These are phyloP conservation scores for Pisolithus sp. DNA, from an alignment of 768 basidiomycete species.

Conservation along the genomic window DNA sequence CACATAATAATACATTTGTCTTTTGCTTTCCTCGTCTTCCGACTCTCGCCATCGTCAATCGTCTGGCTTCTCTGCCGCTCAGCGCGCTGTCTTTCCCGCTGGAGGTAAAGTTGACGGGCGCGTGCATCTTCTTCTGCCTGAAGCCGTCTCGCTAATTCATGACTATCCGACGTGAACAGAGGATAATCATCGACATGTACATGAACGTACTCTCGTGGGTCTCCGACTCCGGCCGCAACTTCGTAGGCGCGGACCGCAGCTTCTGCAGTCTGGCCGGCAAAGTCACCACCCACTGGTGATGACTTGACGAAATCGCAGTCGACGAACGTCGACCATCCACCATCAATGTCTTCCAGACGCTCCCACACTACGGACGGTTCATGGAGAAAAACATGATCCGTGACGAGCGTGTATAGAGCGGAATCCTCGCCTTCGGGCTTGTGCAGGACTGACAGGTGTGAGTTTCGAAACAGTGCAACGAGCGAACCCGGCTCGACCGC, in stretches of 20 bases:
- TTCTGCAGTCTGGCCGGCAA: slow-evolving; percentile 67
- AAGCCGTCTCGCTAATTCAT: slow-evolving; percentile 64
- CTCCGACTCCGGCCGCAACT: slow-evolving; percentile 35
- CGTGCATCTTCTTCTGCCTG: slow-evolving; percentile 75
- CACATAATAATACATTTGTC: slow-evolving; percentile 57
- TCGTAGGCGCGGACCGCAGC: slow-evolving; percentile 48
- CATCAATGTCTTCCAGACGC: slow-evolving; percentile 82
- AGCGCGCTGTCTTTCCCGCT: slow-evolving; percentile 26
- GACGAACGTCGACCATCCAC: slow-evolving; percentile 68
- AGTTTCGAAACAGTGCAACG: slow-evolving; percentile 87
- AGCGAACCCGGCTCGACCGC: slow-evolving; percentile 45
- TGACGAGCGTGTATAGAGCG: slow-evolving; percentile 75
- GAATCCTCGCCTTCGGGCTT: slow-evolving; percentile 39
- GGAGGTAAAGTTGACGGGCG: slow-evolving; percentile 33
- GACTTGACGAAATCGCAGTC: slow-evolving; percentile 62
- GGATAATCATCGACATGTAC: background rate
- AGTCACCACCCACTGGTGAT: slow-evolving; percentile 73
- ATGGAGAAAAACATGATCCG: slow-evolving; percentile 73
- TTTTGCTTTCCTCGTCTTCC: slow-evolving; percentile 35
- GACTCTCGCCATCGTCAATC: slow-evolving; percentile 22
- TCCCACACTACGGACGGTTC: slow-evolving; percentile 89
- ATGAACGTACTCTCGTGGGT: slow-evolving; percentile 56
- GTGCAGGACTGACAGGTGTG: slow-evolving; percentile 84
- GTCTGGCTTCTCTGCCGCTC: slow-evolving; percentile 15
- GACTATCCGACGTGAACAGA: slow-evolving; percentile 33